These are phyloP conservation scores for Stemphylium lycopersici DNA, from an alignment of 2,329 filamentous ascomycete genomes.

Conservation along the genomic window DNA sequence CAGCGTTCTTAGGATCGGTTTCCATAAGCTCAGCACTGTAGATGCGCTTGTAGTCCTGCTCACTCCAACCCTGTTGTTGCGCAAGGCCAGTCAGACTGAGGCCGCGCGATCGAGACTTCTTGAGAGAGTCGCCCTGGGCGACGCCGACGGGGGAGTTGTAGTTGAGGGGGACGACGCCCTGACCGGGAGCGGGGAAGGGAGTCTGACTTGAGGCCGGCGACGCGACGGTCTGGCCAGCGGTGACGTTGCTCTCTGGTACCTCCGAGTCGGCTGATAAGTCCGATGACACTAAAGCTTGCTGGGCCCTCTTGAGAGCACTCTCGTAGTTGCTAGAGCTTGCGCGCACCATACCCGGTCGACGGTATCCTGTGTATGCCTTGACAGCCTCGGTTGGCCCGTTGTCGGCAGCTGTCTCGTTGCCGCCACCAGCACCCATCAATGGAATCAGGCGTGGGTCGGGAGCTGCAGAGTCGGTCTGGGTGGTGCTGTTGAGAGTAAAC, in stretches of 20 bases:
- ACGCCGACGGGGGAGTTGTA: constrained; percentile 30
- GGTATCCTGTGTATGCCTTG: constrained; percentile 32
- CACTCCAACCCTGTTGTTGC: constrained; percentile 42
- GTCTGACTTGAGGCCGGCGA: constrained; percentile 22
- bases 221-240: constrained; percentile 18
- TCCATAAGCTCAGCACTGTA: constrained; percentile 35
- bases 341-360: constrained; percentile 29
- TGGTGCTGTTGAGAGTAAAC: constrained; percentile 36
- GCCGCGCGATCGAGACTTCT: constrained; percentile 38
- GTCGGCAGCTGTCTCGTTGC: constrained; percentile 7
- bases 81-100: constrained; percentile 40
- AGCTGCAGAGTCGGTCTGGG: constrained; percentile 46
- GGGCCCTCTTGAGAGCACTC: constrained; percentile 30
- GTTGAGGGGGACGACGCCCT: constrained; percentile 43
- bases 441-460: constrained; percentile 30
- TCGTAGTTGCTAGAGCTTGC: constrained; percentile 44
- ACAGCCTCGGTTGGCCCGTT: constrained; percentile 30
- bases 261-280: constrained; percentile 28
- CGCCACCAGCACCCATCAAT: constrained; percentile 8
- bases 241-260: constrained; percentile 12
- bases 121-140: constrained; percentile 31
- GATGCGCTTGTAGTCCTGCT: constrained; percentile 44
- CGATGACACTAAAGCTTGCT: constrained; percentile 33
- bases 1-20: constrained; percentile 26
- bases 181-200: constrained; percentile 36